These are phyloP conservation scores for Obba rivulosa DNA, from an alignment of 768 basidiomycete species.

Conservation along the genomic window DNA sequence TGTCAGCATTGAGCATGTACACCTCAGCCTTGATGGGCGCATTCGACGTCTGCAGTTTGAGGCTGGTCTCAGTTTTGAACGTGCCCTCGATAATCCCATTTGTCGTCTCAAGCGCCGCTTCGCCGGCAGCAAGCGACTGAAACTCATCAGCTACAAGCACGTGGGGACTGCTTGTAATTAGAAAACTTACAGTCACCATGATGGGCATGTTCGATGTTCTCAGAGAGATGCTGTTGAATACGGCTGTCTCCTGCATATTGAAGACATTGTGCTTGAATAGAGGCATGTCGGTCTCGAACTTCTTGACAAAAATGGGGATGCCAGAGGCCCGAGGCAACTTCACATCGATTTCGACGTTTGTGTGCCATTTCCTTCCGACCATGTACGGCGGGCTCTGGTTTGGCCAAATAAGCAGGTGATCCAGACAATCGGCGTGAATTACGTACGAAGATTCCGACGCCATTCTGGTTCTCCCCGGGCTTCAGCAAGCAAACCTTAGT, in stretches of 20 bases:
- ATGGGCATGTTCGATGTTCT: slow-evolving; percentile 23
- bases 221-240: slow-evolving; percentile 23
- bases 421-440: background rate
- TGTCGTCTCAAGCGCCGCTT: slow-evolving; percentile 20
- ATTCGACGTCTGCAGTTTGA: slow-evolving; percentile 32
- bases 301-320: slow-evolving; percentile 19
- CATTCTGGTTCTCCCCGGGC: slow-evolving; percentile 12
- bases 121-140: slow-evolving; percentile 28
- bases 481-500: slow-evolving; percentile 18
- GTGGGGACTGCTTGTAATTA: too few relatives aligned
- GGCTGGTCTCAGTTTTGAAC: slow-evolving; percentile 25
- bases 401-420: too few relatives aligned
- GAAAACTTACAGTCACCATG: slow-evolving; percentile 20
- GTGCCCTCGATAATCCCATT: slow-evolving; percentile 33
- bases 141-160: background rate
- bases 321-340: slow-evolving; percentile 21
- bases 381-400: too few relatives aligned
- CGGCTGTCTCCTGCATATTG: slow-evolving; percentile 22
- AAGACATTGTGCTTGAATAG: slow-evolving; percentile 25
- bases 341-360: slow-evolving; percentile 25
- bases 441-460: slow-evolving; percentile 28
- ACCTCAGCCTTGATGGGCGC: slow-evolving; percentile 30
- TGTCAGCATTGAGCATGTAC: slow-evolving; percentile 27
- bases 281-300: slow-evolving; percentile 23
- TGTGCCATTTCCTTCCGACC: slow-evolving; percentile 8